These are phyloP conservation scores for Pseudozyma hubeiensis DNA, from an alignment of 1,284 basidiomycete genomes.

Conservation along the genomic window DNA sequence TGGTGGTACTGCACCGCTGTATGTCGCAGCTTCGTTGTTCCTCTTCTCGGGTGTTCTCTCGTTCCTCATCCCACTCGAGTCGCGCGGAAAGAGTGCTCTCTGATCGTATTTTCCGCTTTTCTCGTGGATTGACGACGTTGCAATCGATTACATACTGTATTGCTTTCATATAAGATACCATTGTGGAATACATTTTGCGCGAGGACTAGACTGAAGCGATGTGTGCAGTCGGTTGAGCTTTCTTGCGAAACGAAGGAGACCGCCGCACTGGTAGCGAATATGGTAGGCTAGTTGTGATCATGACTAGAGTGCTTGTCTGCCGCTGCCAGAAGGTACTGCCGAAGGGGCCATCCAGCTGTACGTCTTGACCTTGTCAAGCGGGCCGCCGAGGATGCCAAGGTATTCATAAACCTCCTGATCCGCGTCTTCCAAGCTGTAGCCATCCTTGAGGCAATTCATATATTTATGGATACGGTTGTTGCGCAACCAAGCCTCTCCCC, in stretches of 20 bases:
- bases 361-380: conserved; percentile 3
- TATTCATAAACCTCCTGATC: too few relatives aligned
- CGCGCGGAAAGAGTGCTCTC: conserved; percentile 46
- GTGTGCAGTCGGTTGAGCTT: too few relatives aligned
- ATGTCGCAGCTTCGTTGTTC: conserved; percentile 61
- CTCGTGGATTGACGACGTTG: conserved; percentile 4
- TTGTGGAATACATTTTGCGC: conserved; percentile 6
- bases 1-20: conserved; percentile 49
- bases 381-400: conserved; percentile 4
- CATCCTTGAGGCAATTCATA: too few relatives aligned
- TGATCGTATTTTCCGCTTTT: not conserved
- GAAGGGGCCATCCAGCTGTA: not conserved
- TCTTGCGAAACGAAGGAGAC: too few relatives aligned
- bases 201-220: too few relatives aligned
- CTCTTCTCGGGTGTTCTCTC: conserved; percentile 56
- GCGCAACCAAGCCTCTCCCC: too few relatives aligned
- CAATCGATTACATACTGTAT: not conserved
- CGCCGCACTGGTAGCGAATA: too few relatives aligned
- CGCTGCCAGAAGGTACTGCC: too few relatives aligned
- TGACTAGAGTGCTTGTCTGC: too few relatives aligned
- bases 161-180: conserved; percentile 6
- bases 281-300: too few relatives aligned
- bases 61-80: conserved; percentile 60
- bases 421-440: too few relatives aligned
- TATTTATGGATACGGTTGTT: too few relatives aligned